Evolutionary conservation across 2,329 filamentous ascomycete species (phyloP).

Genomic region (Conoideocrella luteorostrata): DNA sequence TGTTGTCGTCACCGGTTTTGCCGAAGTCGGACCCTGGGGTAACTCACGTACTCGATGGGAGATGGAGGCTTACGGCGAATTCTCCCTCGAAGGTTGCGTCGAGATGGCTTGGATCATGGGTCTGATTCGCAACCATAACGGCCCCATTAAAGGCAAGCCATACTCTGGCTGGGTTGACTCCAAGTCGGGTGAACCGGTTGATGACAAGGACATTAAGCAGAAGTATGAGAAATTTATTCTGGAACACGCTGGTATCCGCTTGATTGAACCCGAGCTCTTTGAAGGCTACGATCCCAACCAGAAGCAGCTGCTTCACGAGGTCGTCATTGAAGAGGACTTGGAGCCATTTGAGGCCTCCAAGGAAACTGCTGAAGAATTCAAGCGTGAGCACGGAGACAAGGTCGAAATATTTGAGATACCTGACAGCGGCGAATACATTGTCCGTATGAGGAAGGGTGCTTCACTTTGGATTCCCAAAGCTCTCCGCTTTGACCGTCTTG

Average conservation of each 20-base stretch:
- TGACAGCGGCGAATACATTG: conserved; percentile 88
- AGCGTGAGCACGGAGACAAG: conserved; percentile 93
- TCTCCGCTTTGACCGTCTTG: conserved; percentile 91
- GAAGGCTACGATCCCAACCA: conserved; percentile 95
- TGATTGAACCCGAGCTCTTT: conserved; percentile 96
- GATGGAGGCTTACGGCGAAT: conserved; percentile 96
- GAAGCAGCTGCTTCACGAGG: conserved; percentile 96
- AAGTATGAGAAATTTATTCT: conserved; percentile 98
- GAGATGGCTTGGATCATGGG: conserved; percentile 99
- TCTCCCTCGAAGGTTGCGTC: conserved; percentile 94
- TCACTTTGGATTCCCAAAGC: conserved; percentile 95
- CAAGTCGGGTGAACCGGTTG: conserved; percentile 90
- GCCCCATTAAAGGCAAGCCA: conserved; percentile 87
- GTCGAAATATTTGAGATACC: conserved; percentile 95
- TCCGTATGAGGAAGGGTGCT: conserved; percentile 92
- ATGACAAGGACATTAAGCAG: conserved; percentile 94
- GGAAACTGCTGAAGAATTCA: conserved; percentile 96
- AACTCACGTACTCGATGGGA: conserved; percentile 98
- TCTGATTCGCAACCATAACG: conserved; percentile 97
- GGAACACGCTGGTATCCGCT: conserved; percentile 92
- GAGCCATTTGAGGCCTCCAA: conserved; percentile 96
- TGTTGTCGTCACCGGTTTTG: conserved; percentile 93
- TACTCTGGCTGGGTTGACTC: conserved; percentile 96
- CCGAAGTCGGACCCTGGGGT: conserved; percentile 95
- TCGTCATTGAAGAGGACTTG: conserved; percentile 94